phyloP scores from a whole-genome alignment of 345 rosid species.

The Salix arbutifolia region DNA sequence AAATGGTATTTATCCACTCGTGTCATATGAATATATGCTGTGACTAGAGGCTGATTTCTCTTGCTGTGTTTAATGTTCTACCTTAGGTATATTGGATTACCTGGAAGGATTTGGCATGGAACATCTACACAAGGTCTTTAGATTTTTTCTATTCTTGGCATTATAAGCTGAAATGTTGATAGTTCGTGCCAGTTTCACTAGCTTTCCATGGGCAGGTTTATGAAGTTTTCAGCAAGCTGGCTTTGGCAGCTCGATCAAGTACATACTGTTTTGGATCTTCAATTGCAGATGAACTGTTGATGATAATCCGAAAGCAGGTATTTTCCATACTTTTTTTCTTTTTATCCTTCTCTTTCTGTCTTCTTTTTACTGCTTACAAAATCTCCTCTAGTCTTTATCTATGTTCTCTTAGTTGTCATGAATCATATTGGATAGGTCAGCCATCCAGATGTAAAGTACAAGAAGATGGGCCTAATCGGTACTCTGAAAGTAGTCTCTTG shows the following conservation, averaged over 20 bases:
- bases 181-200: constrained; percentile 11
- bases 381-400: not conserved
- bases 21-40: not conserved
- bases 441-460: constrained; percentile 74
- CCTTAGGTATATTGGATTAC: constrained; percentile 77
- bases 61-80: constrained; percentile 13
- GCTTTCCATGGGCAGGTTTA: constrained; percentile 48
- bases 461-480: constrained; percentile 84
- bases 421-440: constrained; percentile 41
- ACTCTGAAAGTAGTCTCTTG: constrained; percentile 61
- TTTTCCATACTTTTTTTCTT: not conserved
- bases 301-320: constrained; percentile 85
- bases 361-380: not conserved
- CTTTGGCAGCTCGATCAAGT: constrained; percentile 43
- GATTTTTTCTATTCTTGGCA: constrained; percentile 9
- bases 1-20: constrained; percentile 46
- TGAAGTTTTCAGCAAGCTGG: constrained; percentile 67
- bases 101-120: constrained; percentile 71
- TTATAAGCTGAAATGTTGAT: not conserved
- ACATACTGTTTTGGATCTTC: constrained; percentile 48
- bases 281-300: constrained; percentile 68
- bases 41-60: not conserved
- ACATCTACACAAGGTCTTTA: constrained; percentile 63
- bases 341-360: not conserved
- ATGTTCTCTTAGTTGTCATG: not conserved